phyloP scores from a whole-genome alignment of 1,139 yeast species.

The Hemisphaericaspora xylanilytica region DNA sequence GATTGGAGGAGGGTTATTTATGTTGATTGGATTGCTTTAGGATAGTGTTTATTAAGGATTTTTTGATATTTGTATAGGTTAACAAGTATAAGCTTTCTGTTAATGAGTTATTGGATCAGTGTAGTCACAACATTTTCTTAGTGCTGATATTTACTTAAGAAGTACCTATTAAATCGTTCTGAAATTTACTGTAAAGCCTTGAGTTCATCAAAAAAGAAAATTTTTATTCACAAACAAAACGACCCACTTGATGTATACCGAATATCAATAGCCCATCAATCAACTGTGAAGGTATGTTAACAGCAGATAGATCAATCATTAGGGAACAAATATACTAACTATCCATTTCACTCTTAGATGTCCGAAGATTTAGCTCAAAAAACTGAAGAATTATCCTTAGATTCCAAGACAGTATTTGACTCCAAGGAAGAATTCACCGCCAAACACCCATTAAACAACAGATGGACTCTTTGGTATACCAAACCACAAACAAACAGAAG shows the following conservation, averaged over 20 bases:
- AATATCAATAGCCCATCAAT: neutral
- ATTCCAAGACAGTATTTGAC: constrained; percentile 59
- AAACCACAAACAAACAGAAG: constrained; percentile 78
- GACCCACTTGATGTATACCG: too few relatives aligned
- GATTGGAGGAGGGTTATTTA: too few relatives aligned
- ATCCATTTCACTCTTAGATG: too few relatives aligned
- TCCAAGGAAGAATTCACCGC: constrained; percentile 69
- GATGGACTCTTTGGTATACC: constrained; percentile 98
- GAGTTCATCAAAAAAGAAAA: neutral
- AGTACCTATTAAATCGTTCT: too few relatives aligned
- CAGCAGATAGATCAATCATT: too few relatives aligned
- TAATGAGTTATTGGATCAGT: neutral
- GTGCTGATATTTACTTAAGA: constrained; percentile 1
- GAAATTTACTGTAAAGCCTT: neutral
- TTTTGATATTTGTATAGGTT: neutral
- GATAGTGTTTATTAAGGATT: too few relatives aligned
- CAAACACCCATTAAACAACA: constrained; percentile 87
- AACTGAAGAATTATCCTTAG: constrained; percentile 54
- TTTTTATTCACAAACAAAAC: neutral
- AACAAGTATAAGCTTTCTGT: neutral
- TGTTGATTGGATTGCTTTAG: constrained; percentile 2
- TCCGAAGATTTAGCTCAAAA: constrained; percentile 56
- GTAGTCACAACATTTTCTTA: neutral
- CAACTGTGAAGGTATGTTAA: too few relatives aligned
- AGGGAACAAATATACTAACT: too few relatives aligned